phyloP scores from a whole-genome alignment of 768 basidiomycete species.

The Serendipita indica region DNA sequence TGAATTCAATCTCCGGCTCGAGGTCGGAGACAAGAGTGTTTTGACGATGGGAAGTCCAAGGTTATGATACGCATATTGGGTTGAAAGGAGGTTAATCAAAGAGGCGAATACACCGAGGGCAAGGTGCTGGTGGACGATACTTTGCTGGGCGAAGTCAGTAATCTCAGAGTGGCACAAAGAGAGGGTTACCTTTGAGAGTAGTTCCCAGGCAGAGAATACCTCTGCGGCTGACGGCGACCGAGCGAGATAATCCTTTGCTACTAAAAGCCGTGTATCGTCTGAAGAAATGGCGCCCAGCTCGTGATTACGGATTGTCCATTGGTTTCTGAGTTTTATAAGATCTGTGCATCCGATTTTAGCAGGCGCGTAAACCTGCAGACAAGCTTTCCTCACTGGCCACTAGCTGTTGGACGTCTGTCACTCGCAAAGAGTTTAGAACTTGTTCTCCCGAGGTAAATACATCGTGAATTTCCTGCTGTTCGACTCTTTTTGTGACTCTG shows the following conservation, averaged over 20 bases:
- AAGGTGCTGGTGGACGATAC: slow-evolving; percentile 16
- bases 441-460: not conserved
- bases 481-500: no score
- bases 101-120: slow-evolving; percentile 41
- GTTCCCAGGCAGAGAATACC: not conserved
- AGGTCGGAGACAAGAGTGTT: slow-evolving; percentile 38
- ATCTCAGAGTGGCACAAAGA: not conserved
- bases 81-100: slow-evolving; percentile 45
- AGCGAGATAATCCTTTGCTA: slow-evolving; percentile 3
- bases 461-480: no score
- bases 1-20: slow-evolving; percentile 41
- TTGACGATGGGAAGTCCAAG: slow-evolving; percentile 50
- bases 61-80: slow-evolving; percentile 53
- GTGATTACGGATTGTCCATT: not conserved
- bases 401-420: not conserved
- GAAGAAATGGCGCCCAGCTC: not conserved
- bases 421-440: not conserved
- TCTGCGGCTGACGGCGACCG: not conserved
- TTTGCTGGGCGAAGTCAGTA: not conserved
- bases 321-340: not conserved
- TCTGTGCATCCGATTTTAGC: not conserved
- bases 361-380: not conserved
- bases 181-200: not conserved
- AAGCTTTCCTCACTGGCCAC: not conserved
- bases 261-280: not conserved